Percentiles rank a stretch among this genome's conserved stretches.
Evolutionary conservation across 371 early-diverging fungal species (phyloP).

Genomic region (Fennellomyces sp.): DNA sequence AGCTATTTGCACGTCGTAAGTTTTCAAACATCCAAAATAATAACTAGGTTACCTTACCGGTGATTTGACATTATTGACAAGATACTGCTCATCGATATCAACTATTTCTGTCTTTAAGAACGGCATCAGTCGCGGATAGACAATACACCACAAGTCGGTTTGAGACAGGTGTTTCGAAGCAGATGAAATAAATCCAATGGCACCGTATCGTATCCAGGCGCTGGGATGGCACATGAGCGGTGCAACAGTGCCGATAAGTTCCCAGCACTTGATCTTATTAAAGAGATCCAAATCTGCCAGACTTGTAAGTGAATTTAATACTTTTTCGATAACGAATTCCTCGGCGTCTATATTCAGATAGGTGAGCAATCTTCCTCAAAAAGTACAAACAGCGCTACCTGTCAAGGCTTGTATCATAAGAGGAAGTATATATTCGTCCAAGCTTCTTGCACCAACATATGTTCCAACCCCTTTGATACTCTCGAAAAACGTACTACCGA

Average conservation of each 20-base stretch:
- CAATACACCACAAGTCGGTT: conserved; percentile 80
- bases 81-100: conserved; percentile 60
- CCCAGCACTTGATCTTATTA: conserved; percentile 79
- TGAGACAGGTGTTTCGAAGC: conserved; percentile 67
- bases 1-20: conserved; percentile 24
- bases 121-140: conserved; percentile 76
- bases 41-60: conserved; percentile 60
- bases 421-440: conserved; percentile 94
- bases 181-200: conserved; percentile 75
- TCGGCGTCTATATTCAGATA: conserved; percentile 65
- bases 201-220: conserved; percentile 80
- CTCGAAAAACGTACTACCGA: conserved; percentile 85
- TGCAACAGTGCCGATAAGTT: conserved; percentile 66
- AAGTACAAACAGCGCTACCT: conserved; percentile 43
- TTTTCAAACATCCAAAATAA: not conserved
- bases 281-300: conserved; percentile 86
- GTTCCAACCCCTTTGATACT: conserved; percentile 88
- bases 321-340: conserved; percentile 90
- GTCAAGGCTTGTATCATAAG: conserved; percentile 89
- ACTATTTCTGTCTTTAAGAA: conserved; percentile 71
- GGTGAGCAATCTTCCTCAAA: not conserved
- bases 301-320: conserved; percentile 79
- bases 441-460: conserved; percentile 81
- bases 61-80: conserved; percentile 68
- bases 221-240: conserved; percentile 87